These are phyloP conservation scores for Zymoseptoria ardabiliae DNA, from an alignment of 2,329 filamentous ascomycete genomes.

Conservation along the genomic window DNA sequence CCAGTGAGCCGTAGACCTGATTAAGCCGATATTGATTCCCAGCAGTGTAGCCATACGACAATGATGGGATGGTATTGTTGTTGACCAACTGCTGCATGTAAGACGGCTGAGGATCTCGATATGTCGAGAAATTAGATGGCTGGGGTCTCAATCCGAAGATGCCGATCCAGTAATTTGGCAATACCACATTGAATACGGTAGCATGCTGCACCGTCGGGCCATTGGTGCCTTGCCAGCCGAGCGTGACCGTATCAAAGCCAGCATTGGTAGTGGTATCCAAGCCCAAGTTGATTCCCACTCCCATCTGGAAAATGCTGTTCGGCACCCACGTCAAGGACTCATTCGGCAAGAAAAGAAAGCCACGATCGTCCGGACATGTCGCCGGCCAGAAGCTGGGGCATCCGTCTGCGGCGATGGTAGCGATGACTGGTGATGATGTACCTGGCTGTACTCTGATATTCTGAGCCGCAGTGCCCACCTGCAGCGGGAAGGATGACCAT, in stretches of 20 bases:
- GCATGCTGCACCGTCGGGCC: conserved; percentile 25
- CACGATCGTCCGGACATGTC: conserved; percentile 26
- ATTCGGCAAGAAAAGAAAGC: conserved; percentile 41
- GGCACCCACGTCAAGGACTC: conserved; percentile 53
- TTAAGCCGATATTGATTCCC: conserved; percentile 32
- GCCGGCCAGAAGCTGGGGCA: conserved; percentile 24
- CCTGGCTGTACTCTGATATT: conserved; percentile 28
- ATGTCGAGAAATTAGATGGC: conserved; percentile 31
- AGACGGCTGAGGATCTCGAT: conserved; percentile 29
- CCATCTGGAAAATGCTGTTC: conserved; percentile 55
- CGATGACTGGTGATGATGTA: conserved; percentile 26
- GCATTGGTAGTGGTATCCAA: conserved; percentile 25
- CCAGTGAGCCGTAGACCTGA: conserved; percentile 31
- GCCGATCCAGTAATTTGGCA: conserved; percentile 27
- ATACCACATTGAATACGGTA: conserved; percentile 24
- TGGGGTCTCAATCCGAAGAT: conserved; percentile 30
- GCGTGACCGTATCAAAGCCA: conserved; percentile 29
- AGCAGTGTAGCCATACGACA: conserved; percentile 33
- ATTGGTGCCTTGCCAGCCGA: conserved; percentile 31
- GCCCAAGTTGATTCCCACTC: conserved; percentile 49
- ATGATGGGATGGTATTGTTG: conserved; percentile 29
- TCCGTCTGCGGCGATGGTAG: conserved; percentile 24
- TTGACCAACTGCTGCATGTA: conserved; percentile 27
- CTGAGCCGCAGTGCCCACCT: conserved; percentile 28
- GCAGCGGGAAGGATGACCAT: conserved; percentile 33